These are phyloP conservation scores for Aureobasidium subglaciale DNA, from an alignment of 2,329 filamentous ascomycete genomes.

Conservation along the genomic window DNA sequence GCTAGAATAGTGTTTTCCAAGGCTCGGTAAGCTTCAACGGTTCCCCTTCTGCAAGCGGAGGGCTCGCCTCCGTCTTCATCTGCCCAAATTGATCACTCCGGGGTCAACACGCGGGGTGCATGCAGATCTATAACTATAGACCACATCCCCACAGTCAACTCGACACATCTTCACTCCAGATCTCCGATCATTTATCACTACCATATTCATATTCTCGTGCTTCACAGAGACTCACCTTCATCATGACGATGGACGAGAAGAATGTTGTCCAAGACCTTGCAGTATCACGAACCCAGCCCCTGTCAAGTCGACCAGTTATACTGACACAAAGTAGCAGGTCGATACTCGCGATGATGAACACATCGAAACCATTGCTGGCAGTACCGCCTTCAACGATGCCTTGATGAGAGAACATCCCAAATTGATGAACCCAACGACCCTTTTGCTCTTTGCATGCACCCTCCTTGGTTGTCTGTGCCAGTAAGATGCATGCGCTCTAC, in stretches of 20 bases:
- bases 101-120: background rate
- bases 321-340: background rate
- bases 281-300: background rate
- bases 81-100: background rate
- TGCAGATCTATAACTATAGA: conserved; percentile 7
- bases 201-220: background rate
- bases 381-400: conserved; percentile 50
- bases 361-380: conserved; percentile 45
- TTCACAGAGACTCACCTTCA: background rate
- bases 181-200: background rate
- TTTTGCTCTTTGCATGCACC: conserved; percentile 21
- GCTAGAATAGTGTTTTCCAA: background rate
- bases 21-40: conserved; percentile 6
- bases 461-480: conserved; percentile 21
- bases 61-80: background rate
- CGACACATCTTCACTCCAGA: background rate
- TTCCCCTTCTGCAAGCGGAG: background rate
- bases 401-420: conserved; percentile 45
- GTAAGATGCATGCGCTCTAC: conserved; percentile 19
- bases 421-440: conserved; percentile 16
- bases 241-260: conserved; percentile 1
- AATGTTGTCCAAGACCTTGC: background rate
- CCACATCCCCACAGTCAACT: background rate
- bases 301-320: background rate
- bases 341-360: conserved; percentile 15